Evolutionary conservation across 805 yeast species (phyloP).

Genomic region (Starmera amethionina): DNA sequence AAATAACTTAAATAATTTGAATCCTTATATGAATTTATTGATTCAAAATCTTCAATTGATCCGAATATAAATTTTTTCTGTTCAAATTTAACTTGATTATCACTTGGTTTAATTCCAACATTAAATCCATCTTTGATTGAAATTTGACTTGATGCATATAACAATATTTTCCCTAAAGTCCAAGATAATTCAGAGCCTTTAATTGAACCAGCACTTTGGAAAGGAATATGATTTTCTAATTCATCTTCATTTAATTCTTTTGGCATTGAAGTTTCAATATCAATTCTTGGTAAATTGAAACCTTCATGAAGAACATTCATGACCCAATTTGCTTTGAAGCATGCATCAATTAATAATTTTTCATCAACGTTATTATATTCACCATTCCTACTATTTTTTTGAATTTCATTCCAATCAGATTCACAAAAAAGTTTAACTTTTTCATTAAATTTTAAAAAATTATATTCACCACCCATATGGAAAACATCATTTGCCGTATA

Average conservation of each 20-base stretch:
- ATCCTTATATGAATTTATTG: background rate
- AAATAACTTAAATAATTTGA: background rate
- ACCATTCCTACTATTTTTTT: slow-evolving; percentile 40
- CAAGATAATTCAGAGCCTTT: slow-evolving; percentile 86
- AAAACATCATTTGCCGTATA: slow-evolving; percentile 91
- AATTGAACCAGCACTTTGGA: slow-evolving; percentile 73
- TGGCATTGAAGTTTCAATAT: slow-evolving; percentile 32
- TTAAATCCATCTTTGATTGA: slow-evolving; percentile 3
- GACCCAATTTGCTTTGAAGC: slow-evolving; percentile 95
- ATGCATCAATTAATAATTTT: slow-evolving; percentile 58
- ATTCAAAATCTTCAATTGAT: background rate
- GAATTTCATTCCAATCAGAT: slow-evolving; percentile 56
- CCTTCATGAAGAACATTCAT: slow-evolving; percentile 86
- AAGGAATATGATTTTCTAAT: slow-evolving; percentile 39
- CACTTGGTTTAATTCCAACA: slow-evolving; percentile 2
- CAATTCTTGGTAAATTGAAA: slow-evolving; percentile 72
- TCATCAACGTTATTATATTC: slow-evolving; percentile 46
- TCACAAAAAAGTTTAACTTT: slow-evolving; percentile 68
- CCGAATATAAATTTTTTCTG: slow-evolving; percentile 1
- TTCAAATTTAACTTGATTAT: slow-evolving; percentile 11
- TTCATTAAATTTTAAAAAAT: slow-evolving; percentile 57
- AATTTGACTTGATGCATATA: slow-evolving; percentile 72
- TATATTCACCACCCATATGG: slow-evolving; percentile 81
- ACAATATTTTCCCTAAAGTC: slow-evolving; percentile 84
- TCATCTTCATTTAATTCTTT: slow-evolving; percentile 10